phyloP scores from a whole-genome alignment of 176 grass and related monocot species.

The Triticum aestivum region DNA sequence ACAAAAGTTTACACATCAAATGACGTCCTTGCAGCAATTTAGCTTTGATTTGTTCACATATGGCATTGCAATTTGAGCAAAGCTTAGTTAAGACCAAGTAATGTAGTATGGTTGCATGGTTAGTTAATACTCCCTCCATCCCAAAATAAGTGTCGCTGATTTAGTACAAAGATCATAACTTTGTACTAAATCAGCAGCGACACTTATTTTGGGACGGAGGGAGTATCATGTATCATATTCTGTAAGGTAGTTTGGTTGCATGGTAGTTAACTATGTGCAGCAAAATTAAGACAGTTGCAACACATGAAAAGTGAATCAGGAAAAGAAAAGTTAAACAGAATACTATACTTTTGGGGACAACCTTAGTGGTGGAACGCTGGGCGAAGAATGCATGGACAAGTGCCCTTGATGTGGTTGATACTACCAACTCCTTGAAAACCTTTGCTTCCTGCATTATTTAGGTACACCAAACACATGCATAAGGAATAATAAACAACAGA shows the following conservation, averaged over 20 bases:
- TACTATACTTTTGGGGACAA: conserved; percentile 19
- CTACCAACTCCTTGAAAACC: conserved; percentile 75
- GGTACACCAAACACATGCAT: not conserved
- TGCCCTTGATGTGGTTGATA: conserved; percentile 64
- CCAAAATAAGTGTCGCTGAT: no score
- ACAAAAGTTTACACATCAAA: not conserved
- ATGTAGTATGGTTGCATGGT: not conserved
- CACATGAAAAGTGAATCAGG: conserved; percentile 19
- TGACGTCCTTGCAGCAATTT: conserved; percentile 1
- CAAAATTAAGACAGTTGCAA: not conserved
- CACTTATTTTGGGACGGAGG: no score
- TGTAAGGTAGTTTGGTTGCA: not conserved
- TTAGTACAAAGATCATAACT: no score
- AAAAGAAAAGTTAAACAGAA: conserved; percentile 18
- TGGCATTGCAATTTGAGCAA: not conserved
- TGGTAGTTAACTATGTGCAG: not conserved
- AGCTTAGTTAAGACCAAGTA: not conserved
- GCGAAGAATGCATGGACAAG: conserved; percentile 90
- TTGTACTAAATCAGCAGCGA: no score
- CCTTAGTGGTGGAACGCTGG: conserved; percentile 85
- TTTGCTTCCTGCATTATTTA: conserved; percentile 69
- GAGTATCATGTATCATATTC: not conserved
- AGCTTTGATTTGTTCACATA: not conserved
- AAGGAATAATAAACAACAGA: conserved; percentile 6
- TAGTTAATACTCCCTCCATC: not conserved